phyloP scores from a whole-genome alignment of 2,329 filamentous ascomycete genomes.

The Ascochyta clinopodiicola region DNA sequence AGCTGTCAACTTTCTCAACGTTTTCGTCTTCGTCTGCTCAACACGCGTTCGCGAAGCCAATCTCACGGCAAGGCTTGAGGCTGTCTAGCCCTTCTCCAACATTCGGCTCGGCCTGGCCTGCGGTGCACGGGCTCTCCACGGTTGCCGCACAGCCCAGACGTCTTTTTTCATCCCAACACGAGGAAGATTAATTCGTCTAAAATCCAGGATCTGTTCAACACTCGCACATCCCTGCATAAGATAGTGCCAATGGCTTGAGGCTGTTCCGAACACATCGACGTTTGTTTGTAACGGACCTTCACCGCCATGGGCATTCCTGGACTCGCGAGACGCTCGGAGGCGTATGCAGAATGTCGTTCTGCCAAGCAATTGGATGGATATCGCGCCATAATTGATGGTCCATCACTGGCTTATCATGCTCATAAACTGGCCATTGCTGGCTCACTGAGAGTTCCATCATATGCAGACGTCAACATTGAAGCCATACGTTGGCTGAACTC shows the following conservation, averaged over 20 bases:
- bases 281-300: constrained; percentile 11
- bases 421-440: constrained; percentile 57
- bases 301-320: constrained; percentile 45
- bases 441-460: constrained; percentile 49
- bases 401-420: constrained; percentile 77
- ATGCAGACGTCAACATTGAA: constrained; percentile 66
- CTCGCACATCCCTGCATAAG: constrained; percentile 10
- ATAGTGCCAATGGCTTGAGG: constrained; percentile 6
- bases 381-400: constrained; percentile 71
- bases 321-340: constrained; percentile 39
- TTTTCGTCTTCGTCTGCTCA: constrained; percentile 14
- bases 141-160: constrained; percentile 18
- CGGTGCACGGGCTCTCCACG: constrained; percentile 14
- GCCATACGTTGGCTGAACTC: constrained; percentile 65
- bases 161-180: constrained; percentile 19
- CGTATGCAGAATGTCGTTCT: constrained; percentile 37
- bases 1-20: constrained; percentile 14
- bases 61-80: constrained; percentile 16
- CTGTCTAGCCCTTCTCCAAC: constrained; percentile 15
- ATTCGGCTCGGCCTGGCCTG: constrained; percentile 16
- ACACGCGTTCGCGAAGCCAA: constrained; percentile 8
- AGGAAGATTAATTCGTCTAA: constrained; percentile 17
- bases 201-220: constrained; percentile 12
- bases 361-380: constrained; percentile 33
- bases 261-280: constrained; percentile 2